Evolutionary conservation across 2,329 filamentous ascomycete genomes (phyloP).

Genomic region (Metarhizium album): DNA sequence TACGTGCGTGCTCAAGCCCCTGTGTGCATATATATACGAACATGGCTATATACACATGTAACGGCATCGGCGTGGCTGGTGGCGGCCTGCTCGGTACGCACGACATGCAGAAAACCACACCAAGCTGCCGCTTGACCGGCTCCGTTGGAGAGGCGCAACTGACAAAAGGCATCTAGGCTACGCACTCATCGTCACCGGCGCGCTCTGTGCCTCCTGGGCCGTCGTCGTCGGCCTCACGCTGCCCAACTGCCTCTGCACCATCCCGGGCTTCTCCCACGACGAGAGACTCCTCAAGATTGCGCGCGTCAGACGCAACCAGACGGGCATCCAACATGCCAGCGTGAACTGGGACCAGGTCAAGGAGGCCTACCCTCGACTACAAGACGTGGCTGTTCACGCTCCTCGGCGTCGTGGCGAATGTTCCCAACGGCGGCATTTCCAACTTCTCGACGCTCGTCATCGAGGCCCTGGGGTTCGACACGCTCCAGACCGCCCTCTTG

Average conservation of each 20-base stretch:
- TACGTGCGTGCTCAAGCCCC: constrained; percentile 14
- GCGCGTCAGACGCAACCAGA: constrained; percentile 45
- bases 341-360: constrained; percentile 43
- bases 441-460: constrained; percentile 53
- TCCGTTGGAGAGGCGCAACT: no score
- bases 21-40: no score
- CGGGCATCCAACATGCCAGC: constrained; percentile 45
- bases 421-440: constrained; percentile 47
- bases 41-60: constrained; percentile 48
- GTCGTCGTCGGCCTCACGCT: constrained; percentile 45
- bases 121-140: background rate
- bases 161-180: constrained; percentile 27
- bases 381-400: constrained; percentile 49
- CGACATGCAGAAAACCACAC: no score
- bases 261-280: constrained; percentile 36
- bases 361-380: constrained; percentile 45
- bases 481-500: constrained; percentile 24
- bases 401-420: constrained; percentile 41
- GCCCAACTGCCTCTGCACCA: constrained; percentile 46
- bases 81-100: constrained; percentile 33
- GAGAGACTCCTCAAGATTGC: constrained; percentile 46
- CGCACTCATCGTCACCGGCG: constrained; percentile 52
- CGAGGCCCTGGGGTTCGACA: constrained; percentile 42
- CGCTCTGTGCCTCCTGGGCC: constrained; percentile 48
- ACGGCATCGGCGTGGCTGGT: constrained; percentile 47